Percentiles rank a stretch among this genome's conserved stretches.
Evolutionary conservation across 106 monocot species (phyloP).

Genomic region (Allium cepa): DNA sequence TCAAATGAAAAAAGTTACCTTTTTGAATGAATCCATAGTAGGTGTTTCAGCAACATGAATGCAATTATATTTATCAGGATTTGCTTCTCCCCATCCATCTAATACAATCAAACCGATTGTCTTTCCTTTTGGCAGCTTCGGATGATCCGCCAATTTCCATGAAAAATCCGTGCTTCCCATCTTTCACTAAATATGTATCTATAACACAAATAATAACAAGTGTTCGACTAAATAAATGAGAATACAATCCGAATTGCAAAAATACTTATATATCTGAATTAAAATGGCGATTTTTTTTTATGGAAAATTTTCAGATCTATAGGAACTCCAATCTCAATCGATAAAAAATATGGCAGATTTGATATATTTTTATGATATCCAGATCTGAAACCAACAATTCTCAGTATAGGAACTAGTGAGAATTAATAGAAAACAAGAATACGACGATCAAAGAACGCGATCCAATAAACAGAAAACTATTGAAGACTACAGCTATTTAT

Average conservation of each 20-base stretch:
- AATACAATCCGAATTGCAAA: background rate
- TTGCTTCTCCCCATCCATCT: constrained; percentile 77
- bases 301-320: too few species aligned
- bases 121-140: constrained; percentile 72
- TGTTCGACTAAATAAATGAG: background rate
- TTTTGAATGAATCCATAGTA: constrained; percentile 71
- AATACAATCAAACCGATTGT: constrained; percentile 48
- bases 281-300: too few species aligned
- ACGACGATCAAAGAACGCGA: too few species aligned
- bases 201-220: background rate
- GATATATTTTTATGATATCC: background rate
- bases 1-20: constrained; percentile 13
- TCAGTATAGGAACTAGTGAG: too few species aligned
- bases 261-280: background rate
- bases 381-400: too few species aligned
- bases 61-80: constrained; percentile 59
- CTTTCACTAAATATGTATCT: background rate
- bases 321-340: background rate
- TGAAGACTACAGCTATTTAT: too few species aligned
- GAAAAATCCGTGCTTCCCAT: constrained; percentile 46
- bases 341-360: background rate
- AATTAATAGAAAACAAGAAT: too few species aligned
- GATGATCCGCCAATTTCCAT: constrained; percentile 60
- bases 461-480: too few species aligned
- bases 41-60: constrained; percentile 67